Evolutionary conservation across 2,329 filamentous ascomycete species (phyloP), one percentile per base, ranked within the genome.

Genomic region (Xylariaceae sp.): DNA sequence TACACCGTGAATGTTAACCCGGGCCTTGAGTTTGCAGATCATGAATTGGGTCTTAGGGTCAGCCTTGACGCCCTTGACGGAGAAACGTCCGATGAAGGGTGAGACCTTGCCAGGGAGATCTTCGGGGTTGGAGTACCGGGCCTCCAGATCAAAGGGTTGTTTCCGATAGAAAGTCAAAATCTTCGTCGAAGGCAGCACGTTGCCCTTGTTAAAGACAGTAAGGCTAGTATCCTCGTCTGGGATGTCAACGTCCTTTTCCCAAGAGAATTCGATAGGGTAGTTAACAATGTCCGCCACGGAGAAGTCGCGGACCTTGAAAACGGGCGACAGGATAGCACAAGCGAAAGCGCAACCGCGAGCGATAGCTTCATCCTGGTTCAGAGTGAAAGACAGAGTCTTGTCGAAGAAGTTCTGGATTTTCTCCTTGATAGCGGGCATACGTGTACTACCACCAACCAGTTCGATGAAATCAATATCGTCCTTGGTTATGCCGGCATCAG

Each of bases 81-180:
- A 96, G 79, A 99, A 99, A 62, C 90, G 86, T 54, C 94, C 94
- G 64, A 99, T 96, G 88, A 92, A 97, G 47, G 94, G 89, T 71
- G 90, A 89, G 59, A 87, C 80, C 80, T 92, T 95, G 67, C 91
- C 91, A 19, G 94, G 94, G 6, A 99, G 84, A 52, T 80, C 74
- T 45, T 95, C 90, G 26, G 91, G 88, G 68, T 92, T 88, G 61
- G 88, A 86, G 71, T 99, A 99, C 66, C 88, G 87, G 57, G 94
- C 94, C 78, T 99, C 94, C 50, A 99, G 81, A 70, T 96, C 91
- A 72, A 97, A 99, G 46, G 91, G 82, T 75, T 97, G 90, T 80
- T 97, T 97, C 65, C 94, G 87, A 81, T 97, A 99, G 79, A 99
- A 99, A 40, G 94, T 99, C 52, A 99, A 85, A 63, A 99, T 97